Percentiles rank a stretch among this genome's conserved stretches.
Conservation (phyloP, 768 basidiomycete species). For the Rhizopogon roseolus region DNA sequence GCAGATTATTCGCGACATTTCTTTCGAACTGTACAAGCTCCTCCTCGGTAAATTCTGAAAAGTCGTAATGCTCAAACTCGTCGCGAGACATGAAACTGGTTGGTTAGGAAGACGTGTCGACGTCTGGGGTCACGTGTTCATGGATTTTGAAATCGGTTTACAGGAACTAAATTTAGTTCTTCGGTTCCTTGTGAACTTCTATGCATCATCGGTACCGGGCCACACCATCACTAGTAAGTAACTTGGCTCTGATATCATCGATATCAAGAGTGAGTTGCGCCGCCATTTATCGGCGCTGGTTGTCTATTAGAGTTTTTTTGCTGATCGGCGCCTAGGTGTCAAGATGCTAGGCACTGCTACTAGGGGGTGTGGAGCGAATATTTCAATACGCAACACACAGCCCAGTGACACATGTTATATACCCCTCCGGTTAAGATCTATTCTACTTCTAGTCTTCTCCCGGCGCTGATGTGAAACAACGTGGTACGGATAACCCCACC, state of each 20-base stretch:
- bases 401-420: not conserved
- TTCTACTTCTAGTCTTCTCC: too few species aligned
- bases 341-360: not conserved
- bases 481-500: too few species aligned
- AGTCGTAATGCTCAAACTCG: conserved; percentile 45
- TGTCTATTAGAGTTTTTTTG: not conserved
- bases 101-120: not conserved
- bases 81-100: conserved; percentile 21
- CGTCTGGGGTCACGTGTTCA: too few species aligned
- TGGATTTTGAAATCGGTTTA: too few species aligned
- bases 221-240: too few species aligned
- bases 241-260: too few species aligned
- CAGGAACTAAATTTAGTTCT: too few species aligned
- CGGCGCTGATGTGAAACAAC: too few species aligned
- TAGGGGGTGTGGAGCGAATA: not conserved
- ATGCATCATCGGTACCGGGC: too few species aligned
- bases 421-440: too few species aligned
- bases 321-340: not conserved
- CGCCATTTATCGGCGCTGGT: not conserved
- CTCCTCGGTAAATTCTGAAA: conserved; percentile 53
- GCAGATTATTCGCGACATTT: conserved; percentile 14
- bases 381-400: not conserved
- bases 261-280: too few species aligned
- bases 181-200: too few species aligned
- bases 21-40: conserved; percentile 51